Evolutionary conservation across 306 rosid species (phyloP).

Genomic region (Acacia melanoxylon): DNA sequence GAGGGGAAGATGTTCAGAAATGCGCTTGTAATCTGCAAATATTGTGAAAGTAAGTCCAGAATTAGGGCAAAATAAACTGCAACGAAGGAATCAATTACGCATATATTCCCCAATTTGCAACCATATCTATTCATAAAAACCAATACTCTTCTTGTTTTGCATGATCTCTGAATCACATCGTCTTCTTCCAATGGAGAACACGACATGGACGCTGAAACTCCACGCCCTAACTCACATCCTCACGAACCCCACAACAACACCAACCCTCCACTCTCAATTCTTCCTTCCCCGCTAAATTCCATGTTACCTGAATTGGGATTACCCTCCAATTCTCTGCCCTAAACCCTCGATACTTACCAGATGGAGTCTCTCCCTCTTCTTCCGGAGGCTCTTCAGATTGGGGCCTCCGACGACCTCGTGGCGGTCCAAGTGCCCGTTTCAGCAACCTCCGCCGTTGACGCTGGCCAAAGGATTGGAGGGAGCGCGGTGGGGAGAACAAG

Average conservation of each 20-base stretch:
- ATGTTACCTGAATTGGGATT: constrained; percentile 80
- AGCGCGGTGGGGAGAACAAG: constrained; percentile 58
- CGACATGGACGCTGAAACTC: constrained; percentile 60
- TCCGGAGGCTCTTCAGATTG: constrained; percentile 47
- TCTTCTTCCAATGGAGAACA: constrained; percentile 36
- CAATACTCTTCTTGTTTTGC: not conserved
- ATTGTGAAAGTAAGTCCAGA: not conserved
- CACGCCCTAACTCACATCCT: constrained; percentile 77
- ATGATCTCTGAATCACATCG: not conserved
- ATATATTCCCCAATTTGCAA: not conserved
- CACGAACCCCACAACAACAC: constrained; percentile 62
- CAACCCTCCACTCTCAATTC: constrained; percentile 70
- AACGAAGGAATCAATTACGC: not conserved
- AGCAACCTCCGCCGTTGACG: constrained; percentile 73
- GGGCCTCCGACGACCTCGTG: constrained; percentile 63
- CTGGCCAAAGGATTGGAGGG: constrained; percentile 66
- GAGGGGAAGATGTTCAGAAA: not conserved
- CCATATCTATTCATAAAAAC: not conserved
- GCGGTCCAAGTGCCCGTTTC: constrained; percentile 85
- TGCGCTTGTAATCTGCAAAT: not conserved
- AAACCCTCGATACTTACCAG: constrained; percentile 48
- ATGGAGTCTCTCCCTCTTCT: constrained; percentile 66
- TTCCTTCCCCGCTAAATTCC: constrained; percentile 71
- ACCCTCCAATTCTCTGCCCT: constrained; percentile 80
- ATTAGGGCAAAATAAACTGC: not conserved